Conservation (phyloP, 2,329 filamentous ascomycete genomes). For the Triangularia setosa region DNA sequence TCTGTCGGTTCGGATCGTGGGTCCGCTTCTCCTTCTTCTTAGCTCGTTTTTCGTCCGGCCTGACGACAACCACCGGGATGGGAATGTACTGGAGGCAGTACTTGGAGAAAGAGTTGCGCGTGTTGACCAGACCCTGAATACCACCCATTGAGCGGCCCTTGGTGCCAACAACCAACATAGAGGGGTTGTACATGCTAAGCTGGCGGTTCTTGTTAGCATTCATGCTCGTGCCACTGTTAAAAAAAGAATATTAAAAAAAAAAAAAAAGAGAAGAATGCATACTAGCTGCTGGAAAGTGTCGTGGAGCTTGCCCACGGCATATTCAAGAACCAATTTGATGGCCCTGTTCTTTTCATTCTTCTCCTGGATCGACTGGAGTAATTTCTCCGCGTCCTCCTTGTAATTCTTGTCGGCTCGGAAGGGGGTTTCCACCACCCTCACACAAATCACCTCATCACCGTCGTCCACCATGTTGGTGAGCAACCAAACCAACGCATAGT, state of each 20-base stretch:
- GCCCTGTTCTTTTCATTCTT: conserved; percentile 79
- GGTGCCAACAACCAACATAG: conserved; percentile 86
- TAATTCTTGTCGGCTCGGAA: conserved; percentile 68
- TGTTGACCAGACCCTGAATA: conserved; percentile 77
- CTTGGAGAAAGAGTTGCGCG: conserved; percentile 79
- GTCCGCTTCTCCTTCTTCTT: conserved; percentile 86
- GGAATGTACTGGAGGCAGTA: conserved; percentile 93
- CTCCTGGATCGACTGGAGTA: conserved; percentile 71
- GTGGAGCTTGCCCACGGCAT: conserved; percentile 84
- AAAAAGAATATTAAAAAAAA: background rate
- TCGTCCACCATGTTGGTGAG: conserved; percentile 90
- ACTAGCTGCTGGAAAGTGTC: conserved; percentile 89
- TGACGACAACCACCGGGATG: conserved; percentile 87
- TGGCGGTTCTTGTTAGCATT: conserved; percentile 34
- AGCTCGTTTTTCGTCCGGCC: conserved; percentile 79
- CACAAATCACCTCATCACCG: conserved; percentile 87
- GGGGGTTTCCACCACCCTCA: conserved; percentile 83
- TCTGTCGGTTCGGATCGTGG: conserved; percentile 69
- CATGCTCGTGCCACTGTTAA: background rate
- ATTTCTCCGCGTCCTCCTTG: conserved; percentile 66
- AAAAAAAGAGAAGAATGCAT: conserved; percentile 32
- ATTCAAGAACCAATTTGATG: conserved; percentile 80
- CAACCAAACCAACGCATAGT: conserved; percentile 89
- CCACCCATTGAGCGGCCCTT: conserved; percentile 79
- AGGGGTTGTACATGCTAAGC: conserved; percentile 90